Conservation (phyloP, 768 basidiomycete genomes). For the Kwoniella sp. region DNA sequence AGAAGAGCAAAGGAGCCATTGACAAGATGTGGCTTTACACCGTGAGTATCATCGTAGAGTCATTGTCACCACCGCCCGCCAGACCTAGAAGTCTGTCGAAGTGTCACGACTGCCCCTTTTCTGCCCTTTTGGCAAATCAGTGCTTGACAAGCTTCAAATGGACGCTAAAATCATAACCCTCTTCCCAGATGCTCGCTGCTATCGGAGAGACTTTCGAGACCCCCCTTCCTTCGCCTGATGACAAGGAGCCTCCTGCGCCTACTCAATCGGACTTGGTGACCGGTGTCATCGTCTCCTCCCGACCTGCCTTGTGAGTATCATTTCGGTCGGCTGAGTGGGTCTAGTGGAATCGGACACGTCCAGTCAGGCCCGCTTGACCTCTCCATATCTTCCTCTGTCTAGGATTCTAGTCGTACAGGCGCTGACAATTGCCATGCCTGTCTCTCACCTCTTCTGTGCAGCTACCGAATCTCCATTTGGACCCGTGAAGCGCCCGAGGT, state of each 20-base stretch:
- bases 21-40: slow-evolving; percentile 99
- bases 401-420: background rate
- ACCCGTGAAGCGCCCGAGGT: slow-evolving; percentile 74
- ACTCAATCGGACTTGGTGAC: slow-evolving; percentile 68
- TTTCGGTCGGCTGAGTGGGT: no score
- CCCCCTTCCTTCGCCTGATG: slow-evolving; percentile 59
- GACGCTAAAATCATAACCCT: background rate
- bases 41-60: no score
- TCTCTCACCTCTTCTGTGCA: slow-evolving; percentile 59
- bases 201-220: slow-evolving; percentile 99
- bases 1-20: slow-evolving; percentile 80
- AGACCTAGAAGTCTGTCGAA: no score
- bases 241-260: slow-evolving; percentile 27
- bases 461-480: slow-evolving; percentile 98
- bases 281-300: slow-evolving; percentile 90
- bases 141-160: no score
- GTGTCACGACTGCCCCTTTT: no score
- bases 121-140: background rate
- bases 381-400: no score
- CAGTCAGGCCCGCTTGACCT: no score
- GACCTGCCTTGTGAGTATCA: slow-evolving; percentile 62
- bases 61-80: no score
- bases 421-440: background rate
- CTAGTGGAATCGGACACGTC: background rate
- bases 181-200: slow-evolving; percentile 89